Conservation (phyloP, 2,329 filamentous ascomycete genomes). For the Trichophyton benhamiae region DNA sequence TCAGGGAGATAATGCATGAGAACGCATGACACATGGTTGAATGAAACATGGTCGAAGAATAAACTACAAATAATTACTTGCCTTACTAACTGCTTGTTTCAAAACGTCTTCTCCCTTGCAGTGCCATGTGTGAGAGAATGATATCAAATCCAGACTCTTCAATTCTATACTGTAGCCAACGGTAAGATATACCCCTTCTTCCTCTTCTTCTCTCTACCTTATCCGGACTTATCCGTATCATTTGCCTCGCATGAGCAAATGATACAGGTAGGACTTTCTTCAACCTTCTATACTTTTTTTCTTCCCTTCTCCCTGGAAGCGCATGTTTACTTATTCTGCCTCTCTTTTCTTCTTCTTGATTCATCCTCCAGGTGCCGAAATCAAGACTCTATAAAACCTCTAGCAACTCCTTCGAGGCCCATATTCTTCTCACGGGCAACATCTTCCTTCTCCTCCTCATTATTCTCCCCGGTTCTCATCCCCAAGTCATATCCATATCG, state of each 20-base stretch:
- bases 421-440: not conserved
- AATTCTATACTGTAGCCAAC: slow-evolving; percentile 53
- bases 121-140: slow-evolving; percentile 54
- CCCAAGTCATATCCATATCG: not conserved
- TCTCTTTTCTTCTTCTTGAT: not conserved
- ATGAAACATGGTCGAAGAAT: not conserved
- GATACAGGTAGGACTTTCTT: too few relatives aligned
- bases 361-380: slow-evolving; percentile 8
- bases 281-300: too few relatives aligned
- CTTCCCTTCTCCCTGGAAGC: not conserved
- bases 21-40: not conserved
- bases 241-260: not conserved
- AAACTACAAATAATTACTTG: not conserved
- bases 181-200: slow-evolving; percentile 28
- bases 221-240: not conserved
- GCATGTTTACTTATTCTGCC: not conserved
- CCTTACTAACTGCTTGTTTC: not conserved
- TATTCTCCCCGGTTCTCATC: not conserved
- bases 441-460: not conserved
- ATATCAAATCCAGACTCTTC: slow-evolving; percentile 49
- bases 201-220: not conserved
- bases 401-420: slow-evolving; percentile 6
- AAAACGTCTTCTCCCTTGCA: slow-evolving; percentile 20
- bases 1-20: not conserved
- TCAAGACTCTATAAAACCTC: slow-evolving; percentile 9